Evolutionary conservation across 768 basidiomycete species (phyloP).

Genomic region (Rhodotorula taiwanensis): DNA sequence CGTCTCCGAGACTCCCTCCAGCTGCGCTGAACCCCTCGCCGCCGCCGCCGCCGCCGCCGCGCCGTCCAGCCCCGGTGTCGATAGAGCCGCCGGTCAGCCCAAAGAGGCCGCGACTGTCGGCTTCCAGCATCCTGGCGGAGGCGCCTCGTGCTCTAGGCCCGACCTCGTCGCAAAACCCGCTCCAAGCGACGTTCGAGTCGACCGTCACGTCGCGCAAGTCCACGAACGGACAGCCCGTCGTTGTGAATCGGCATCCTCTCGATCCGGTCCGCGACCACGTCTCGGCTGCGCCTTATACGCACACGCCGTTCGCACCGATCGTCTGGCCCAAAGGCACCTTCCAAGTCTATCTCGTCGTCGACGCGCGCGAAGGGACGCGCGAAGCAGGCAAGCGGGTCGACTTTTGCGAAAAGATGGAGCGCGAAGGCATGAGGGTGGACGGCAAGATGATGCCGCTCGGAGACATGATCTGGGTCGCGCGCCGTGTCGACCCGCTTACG

Average conservation of each 20-base stretch:
- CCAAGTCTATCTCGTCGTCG: constrained; percentile 47
- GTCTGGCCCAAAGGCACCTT: constrained; percentile 44
- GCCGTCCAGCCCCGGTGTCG: not conserved
- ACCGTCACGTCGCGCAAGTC: not conserved
- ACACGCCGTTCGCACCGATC: constrained; percentile 38
- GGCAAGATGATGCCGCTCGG: constrained; percentile 46
- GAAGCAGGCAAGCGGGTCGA: constrained; percentile 40
- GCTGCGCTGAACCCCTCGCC: not conserved
- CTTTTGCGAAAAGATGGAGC: constrained; percentile 40
- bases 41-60: not conserved
- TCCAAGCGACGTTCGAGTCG: constrained; percentile 9
- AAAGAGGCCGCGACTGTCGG: not conserved
- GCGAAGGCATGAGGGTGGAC: constrained; percentile 44
- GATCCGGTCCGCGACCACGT: constrained; percentile 23
- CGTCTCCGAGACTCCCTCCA: not conserved
- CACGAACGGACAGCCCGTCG: not conserved
- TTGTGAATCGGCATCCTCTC: constrained; percentile 34
- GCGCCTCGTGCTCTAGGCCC: not conserved
- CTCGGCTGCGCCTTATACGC: not conserved
- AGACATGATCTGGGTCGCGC: constrained; percentile 49
- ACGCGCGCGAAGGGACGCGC: constrained; percentile 46
- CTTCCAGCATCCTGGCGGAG: not conserved
- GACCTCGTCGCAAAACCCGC: constrained; percentile 3
- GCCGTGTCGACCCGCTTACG: constrained; percentile 15
- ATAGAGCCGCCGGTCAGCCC: not conserved